Conservation (phyloP, 2,329 filamentous ascomycete species). For the Fusarium fracticaudum region DNA sequence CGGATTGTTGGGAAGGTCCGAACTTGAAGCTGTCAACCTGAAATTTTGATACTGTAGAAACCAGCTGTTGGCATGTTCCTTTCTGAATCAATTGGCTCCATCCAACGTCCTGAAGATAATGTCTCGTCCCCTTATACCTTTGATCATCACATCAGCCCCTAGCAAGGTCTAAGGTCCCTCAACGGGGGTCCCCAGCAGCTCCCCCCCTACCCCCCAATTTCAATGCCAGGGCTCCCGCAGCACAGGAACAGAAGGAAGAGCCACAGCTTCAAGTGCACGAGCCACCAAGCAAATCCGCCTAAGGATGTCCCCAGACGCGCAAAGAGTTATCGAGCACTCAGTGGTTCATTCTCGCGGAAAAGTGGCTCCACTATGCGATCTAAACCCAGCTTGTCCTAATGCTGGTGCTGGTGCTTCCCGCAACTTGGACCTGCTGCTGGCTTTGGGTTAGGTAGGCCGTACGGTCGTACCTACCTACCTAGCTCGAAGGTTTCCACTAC, state of each 20-base stretch:
- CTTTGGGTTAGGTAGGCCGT: constrained; percentile 22
- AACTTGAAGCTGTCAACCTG: background rate
- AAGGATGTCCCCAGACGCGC: constrained; percentile 6
- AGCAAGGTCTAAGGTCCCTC: constrained; percentile 32
- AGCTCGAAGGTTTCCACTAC: constrained; percentile 33
- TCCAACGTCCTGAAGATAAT: constrained; percentile 4
- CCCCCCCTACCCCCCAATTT: constrained; percentile 36
- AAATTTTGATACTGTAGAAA: background rate
- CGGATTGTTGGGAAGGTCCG: background rate
- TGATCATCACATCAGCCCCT: constrained; percentile 29
- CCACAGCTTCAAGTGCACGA: constrained; percentile 35
- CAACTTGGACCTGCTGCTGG: constrained; percentile 27
- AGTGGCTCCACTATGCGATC: constrained; percentile 20
- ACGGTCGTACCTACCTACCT: background rate
- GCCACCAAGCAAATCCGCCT: constrained; percentile 29
- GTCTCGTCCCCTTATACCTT: constrained; percentile 7
- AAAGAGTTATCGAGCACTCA: background rate
- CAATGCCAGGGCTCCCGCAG: constrained; percentile 43
- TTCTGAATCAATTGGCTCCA: background rate
- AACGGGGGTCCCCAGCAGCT: constrained; percentile 30
- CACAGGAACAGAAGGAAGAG: constrained; percentile 24
- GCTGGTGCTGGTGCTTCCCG: constrained; percentile 22
- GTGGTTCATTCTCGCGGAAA: constrained; percentile 10
- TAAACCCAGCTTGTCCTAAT: constrained; percentile 16
- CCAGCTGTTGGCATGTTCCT: background rate